Evolutionary conservation across 139 green algal genomes (phyloP), one percentile per base, ranked within the genome.

Genomic region (Chlamydomonas sphaeroides): DNA sequence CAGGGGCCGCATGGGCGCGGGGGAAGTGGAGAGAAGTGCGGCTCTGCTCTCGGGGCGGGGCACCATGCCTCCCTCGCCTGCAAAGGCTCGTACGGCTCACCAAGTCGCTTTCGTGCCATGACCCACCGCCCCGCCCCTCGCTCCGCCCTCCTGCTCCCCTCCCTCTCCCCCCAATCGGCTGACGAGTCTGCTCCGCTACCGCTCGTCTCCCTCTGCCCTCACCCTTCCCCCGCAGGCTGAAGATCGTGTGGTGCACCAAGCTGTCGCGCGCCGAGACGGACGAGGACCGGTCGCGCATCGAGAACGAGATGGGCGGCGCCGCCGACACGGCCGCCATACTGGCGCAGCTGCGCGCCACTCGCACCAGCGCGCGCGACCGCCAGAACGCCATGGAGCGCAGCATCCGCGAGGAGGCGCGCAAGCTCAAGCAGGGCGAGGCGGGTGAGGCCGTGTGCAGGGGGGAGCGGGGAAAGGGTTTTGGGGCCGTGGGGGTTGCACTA

Each of bases 191-290:
- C n/a, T n/a, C n/a, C n/a, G n/a, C n/a, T n/a, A n/a, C n/a, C n/a
- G n/a, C n/a, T n/a, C n/a, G 6, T 33, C 32, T 3, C 35, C 51
- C 51, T 33, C n/a, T 8, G 32, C 51, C 51, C 56, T 51, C 66
- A 1, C 25, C 7, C 36, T 10, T 32, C 30, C 41, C 21, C 59
- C 42, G 5, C 80, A 86, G 95, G 57, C 72, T 94, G 32, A 94
- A 92, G 78, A 91, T 99, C 35, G 97, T 98, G 79, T 99, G 96
- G 96, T 99, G 98, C 91, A 99, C 93, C 49, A 87, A 89, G 77
- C 92, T 99, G n/a, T 84, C 69, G 17, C 77, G 86, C 48, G 83
- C 86, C 3, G 70, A 88, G 77, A 78, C 78, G 77, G 95, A 98
- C 20, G 89, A 91, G 20, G 94, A 98, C 87, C 86, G 87, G n/a